phyloP scores from a whole-genome alignment of 164 flowering plant genomes.

The Nymphaea thermarum region DNA sequence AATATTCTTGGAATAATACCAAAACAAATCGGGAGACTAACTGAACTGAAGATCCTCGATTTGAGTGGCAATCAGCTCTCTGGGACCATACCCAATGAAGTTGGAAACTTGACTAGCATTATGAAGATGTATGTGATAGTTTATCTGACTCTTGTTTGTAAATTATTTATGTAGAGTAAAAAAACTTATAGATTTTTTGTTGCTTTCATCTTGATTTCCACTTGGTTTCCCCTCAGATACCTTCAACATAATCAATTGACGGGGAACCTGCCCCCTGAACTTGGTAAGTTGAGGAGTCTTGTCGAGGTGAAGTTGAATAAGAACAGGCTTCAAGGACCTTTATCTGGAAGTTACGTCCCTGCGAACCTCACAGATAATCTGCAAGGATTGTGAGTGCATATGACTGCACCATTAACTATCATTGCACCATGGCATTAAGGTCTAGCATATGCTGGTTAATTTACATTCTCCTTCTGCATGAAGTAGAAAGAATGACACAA shows the following conservation, averaged over 20 bases:
- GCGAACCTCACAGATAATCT: constrained; percentile 14
- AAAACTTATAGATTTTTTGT: neutral
- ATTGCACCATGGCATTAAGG: no score
- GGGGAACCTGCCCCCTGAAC: constrained; percentile 57
- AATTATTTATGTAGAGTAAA: neutral
- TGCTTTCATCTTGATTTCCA: constrained; percentile 2
- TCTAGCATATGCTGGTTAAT: no score
- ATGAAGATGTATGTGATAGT: constrained; percentile 44
- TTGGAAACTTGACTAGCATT: constrained; percentile 47
- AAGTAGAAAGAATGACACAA: no score
- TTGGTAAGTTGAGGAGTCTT: constrained; percentile 54
- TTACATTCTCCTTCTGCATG: no score
- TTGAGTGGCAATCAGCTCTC: constrained; percentile 62
- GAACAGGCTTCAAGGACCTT: constrained; percentile 69
- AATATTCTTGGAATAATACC: constrained; percentile 64
- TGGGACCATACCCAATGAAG: constrained; percentile 71
- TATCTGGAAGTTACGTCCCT: constrained; percentile 38
- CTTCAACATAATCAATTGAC: constrained; percentile 74
- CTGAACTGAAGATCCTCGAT: constrained; percentile 59
- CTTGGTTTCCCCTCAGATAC: constrained; percentile 32
- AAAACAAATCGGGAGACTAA: constrained; percentile 58
- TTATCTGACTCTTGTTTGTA: no score
- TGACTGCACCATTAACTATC: neutral
- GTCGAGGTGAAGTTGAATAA: constrained; percentile 60
- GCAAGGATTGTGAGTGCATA: constrained; percentile 40